Evolutionary conservation across 768 basidiomycete species (phyloP).

Genomic region (Rhizopogon vulgaris): DNA sequence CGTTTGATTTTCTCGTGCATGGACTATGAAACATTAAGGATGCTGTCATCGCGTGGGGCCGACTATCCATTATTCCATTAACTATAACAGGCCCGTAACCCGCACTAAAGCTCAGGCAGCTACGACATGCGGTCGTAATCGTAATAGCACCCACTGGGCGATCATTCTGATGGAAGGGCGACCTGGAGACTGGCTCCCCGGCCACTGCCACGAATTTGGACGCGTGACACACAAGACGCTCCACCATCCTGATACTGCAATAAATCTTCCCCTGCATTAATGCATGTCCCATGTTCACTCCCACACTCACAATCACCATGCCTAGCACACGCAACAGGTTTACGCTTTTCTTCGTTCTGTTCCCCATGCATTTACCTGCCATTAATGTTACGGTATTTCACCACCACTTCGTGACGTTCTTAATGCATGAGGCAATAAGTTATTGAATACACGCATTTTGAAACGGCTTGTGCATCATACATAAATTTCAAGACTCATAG

Average conservation of each 20-base stretch:
- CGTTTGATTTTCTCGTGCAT: not conserved
- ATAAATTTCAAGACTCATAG: not conserved
- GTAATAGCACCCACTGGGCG: not conserved
- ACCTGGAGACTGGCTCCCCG: not conserved
- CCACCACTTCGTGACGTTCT: not conserved
- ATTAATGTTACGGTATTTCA: not conserved
- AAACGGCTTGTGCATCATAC: not conserved
- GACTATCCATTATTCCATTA: conserved; percentile 1
- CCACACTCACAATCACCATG: not conserved
- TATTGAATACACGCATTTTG: not conserved
- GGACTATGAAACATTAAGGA: not conserved
- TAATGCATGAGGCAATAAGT: not conserved
- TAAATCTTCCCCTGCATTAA: not conserved
- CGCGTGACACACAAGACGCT: not conserved
- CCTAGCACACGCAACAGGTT: not conserved
- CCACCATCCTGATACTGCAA: not conserved
- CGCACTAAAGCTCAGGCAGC: not conserved
- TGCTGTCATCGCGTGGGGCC: not conserved
- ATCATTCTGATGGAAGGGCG: not conserved
- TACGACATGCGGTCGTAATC: not conserved
- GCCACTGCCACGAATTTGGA: not conserved
- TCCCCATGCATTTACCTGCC: not conserved
- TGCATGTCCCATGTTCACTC: not conserved
- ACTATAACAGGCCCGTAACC: not conserved
- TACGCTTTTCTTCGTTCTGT: not conserved